Evolutionary conservation across 208 protist genomes (phyloP).

Genomic region (Leishmania guyanensis): DNA sequence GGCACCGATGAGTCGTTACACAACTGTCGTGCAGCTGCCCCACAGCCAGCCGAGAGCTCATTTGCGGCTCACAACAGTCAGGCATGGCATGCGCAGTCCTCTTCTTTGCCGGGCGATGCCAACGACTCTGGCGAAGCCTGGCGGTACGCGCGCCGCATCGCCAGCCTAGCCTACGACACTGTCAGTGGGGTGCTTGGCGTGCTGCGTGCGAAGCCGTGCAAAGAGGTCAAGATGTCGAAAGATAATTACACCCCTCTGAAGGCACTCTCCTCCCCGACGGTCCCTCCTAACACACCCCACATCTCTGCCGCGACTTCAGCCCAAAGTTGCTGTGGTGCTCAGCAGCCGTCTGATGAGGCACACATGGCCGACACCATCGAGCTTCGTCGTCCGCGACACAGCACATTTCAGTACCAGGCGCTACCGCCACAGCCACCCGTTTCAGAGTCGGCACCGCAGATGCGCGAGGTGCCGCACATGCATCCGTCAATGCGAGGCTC

Average conservation of each 20-base stretch:
- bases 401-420: not conserved
- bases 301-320: not conserved
- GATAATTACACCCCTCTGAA: not conserved
- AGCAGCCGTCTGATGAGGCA: not conserved
- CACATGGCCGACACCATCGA: slow-evolving; percentile 13
- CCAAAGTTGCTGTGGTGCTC: not conserved
- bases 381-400: slow-evolving; percentile 11
- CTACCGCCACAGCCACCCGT: not conserved
- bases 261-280: slow-evolving; percentile 2
- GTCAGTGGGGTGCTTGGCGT: slow-evolving; percentile 27
- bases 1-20: not conserved
- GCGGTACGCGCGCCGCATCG: slow-evolving; percentile 23
- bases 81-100: not conserved
- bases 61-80: not conserved
- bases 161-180: slow-evolving; percentile 17
- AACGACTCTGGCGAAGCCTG: not conserved
- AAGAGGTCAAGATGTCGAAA: not conserved
- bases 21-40: not conserved
- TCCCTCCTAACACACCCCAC: slow-evolving; percentile 24
- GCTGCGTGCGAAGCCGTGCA: not conserved
- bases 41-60: not conserved
- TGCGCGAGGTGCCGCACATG: not conserved
- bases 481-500: slow-evolving; percentile 6
- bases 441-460: slow-evolving; percentile 7
- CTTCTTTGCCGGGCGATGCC: not conserved